These are phyloP conservation scores for Wallacemonas sp. DNA, from an alignment of 208 protist species.

Conservation along the genomic window DNA sequence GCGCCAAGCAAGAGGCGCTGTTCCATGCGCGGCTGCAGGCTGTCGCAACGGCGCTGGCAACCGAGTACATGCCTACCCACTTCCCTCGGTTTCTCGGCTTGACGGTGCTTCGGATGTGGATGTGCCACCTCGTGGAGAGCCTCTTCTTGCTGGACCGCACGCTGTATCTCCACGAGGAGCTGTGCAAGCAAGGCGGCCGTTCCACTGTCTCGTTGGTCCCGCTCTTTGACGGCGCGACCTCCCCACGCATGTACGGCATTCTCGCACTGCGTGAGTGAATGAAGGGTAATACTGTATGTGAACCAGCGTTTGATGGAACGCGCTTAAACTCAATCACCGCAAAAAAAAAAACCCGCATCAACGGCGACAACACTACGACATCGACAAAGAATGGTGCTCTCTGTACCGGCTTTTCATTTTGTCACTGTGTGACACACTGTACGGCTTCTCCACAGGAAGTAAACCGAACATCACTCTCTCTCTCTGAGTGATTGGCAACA, in stretches of 20 bases:
- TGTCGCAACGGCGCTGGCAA: slow-evolving; percentile 28
- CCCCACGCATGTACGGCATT: slow-evolving; percentile 85
- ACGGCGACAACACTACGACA: no score
- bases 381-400: no score
- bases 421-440: no score
- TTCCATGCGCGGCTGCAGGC: slow-evolving; percentile 13
- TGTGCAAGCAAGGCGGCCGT: slow-evolving; percentile 19
- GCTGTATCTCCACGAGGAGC: slow-evolving; percentile 72
- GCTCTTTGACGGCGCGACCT: slow-evolving; percentile 82
- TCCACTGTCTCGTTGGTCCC: slow-evolving; percentile 81
- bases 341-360: slow-evolving; percentile 7
- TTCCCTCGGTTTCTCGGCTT: slow-evolving; percentile 78
- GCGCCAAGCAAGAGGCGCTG: slow-evolving; percentile 38
- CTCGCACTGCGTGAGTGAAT: slow-evolving; percentile 53
- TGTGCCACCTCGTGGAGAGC: slow-evolving; percentile 84
- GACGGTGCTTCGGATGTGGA: slow-evolving; percentile 90
- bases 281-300: background rate
- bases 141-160: slow-evolving; percentile 76
- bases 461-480: no score
- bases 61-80: slow-evolving; percentile 30
- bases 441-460: no score
- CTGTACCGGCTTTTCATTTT: no score
- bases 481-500: no score
- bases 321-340: no score
- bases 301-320: background rate